Conservation (phyloP, 2,329 filamentous ascomycete genomes). For the Diplodia scrobiculata region DNA sequence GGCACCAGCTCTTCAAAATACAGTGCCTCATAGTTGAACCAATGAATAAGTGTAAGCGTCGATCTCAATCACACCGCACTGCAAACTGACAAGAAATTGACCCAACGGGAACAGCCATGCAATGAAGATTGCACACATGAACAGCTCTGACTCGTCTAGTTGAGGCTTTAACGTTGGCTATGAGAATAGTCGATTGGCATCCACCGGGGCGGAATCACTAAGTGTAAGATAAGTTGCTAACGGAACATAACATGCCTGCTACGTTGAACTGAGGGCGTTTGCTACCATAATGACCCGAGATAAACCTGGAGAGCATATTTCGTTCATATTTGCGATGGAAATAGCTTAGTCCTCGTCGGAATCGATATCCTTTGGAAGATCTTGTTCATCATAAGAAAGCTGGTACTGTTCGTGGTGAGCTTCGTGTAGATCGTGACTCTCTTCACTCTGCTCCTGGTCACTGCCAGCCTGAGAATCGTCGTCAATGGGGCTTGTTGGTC, state of each 20-base stretch:
- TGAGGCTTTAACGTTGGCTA: not conserved
- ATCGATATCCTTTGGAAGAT: not conserved
- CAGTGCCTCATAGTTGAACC: not conserved
- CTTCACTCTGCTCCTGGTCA: not conserved
- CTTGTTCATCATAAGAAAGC: not conserved
- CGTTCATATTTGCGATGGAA: not conserved
- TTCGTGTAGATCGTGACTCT: not conserved
- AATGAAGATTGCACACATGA: not conserved
- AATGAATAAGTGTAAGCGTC: not conserved
- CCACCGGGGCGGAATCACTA: too few relatives aligned
- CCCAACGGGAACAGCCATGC: not conserved
- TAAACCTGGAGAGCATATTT: not conserved
- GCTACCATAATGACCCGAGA: not conserved
- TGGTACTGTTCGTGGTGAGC: not conserved
- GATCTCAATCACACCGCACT: not conserved
- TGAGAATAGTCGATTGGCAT: too few relatives aligned
- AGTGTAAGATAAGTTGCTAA: too few relatives aligned
- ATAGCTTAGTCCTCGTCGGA: not conserved
- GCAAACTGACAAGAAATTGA: not conserved
- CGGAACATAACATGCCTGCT: too few relatives aligned
- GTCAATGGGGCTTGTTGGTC: not conserved
- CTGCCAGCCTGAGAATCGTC: slow-evolving; percentile 19
- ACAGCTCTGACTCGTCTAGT: not conserved
- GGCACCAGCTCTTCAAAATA: not conserved
- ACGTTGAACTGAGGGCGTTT: too few relatives aligned